Evolutionary conservation across 2,329 filamentous ascomycete species (phyloP).

Genomic region (Cordyceps cateniannulata): DNA sequence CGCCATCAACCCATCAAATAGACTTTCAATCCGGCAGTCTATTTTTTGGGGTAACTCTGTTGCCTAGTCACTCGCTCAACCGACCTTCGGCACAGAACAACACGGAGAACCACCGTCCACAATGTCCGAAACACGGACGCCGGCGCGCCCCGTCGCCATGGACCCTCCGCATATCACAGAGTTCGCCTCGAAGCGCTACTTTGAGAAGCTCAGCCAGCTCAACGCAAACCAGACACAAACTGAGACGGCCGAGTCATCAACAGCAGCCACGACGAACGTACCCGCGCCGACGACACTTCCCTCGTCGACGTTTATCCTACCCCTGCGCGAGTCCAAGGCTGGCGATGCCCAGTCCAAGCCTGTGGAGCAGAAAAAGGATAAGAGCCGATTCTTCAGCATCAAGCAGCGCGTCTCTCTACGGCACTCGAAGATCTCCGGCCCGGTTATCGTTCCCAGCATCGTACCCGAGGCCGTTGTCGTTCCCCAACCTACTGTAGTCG

Average conservation of each 20-base stretch:
- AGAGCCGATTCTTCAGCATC: conserved; percentile 35
- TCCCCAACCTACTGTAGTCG: neutral
- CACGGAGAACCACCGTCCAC: conserved; percentile 10
- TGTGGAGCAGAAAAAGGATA: conserved; percentile 34
- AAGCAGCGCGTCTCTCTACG: conserved; percentile 32
- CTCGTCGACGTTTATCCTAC: conserved; percentile 42
- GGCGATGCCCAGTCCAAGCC: conserved; percentile 24
- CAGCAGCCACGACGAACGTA: conserved; percentile 17
- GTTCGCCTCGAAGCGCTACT: conserved; percentile 60
- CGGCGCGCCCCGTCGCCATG: conserved; percentile 36
- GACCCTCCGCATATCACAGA: conserved; percentile 59
- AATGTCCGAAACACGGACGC: conserved; percentile 27
- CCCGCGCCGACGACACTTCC: conserved; percentile 21
- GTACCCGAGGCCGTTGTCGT: neutral
- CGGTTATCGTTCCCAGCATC: conserved; percentile 14
- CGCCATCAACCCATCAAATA: neutral
- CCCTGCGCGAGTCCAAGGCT: conserved; percentile 36
- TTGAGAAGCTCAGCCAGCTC: conserved; percentile 53
- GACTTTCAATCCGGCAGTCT: conserved; percentile 7
- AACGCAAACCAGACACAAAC: conserved; percentile 41
- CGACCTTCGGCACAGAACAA: conserved; percentile 2
- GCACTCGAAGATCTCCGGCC: conserved; percentile 23
- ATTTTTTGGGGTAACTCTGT: conserved; percentile 13
- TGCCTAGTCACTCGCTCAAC: conserved; percentile 19
- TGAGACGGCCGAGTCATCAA: conserved; percentile 16